A percentile compares a stretch with the other conserved stretches of the same genome.
These are phyloP conservation scores for Fusarium chlamydosporum DNA, from an alignment of 2,329 filamentous ascomycete genomes.

Conservation along the genomic window DNA sequence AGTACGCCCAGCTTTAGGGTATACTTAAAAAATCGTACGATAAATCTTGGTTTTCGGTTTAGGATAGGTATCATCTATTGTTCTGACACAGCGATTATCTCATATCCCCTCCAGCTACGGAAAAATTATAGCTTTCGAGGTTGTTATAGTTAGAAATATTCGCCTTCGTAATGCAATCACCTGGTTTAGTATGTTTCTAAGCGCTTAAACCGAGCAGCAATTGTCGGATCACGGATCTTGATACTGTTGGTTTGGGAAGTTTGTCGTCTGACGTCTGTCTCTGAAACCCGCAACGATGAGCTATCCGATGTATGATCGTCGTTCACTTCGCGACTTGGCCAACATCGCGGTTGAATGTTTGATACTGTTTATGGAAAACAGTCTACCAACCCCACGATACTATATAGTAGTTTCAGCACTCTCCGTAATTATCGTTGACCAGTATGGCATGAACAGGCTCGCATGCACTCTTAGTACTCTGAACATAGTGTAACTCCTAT, in stretches of 20 bases:
- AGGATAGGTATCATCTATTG: constrained; percentile 1
- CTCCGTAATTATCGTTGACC: not conserved
- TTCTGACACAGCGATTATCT: constrained; percentile 7
- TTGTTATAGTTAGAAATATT: constrained; percentile 1
- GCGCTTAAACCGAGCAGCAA: not conserved
- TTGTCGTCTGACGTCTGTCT: not conserved
- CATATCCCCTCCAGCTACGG: not conserved
- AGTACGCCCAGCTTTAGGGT: not conserved
- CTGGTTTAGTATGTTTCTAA: not conserved
- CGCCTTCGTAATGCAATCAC: not conserved
- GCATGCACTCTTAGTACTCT: not conserved
- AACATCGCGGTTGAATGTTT: not conserved
- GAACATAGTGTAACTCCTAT: not conserved
- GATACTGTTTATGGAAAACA: not conserved
- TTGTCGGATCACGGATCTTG: not conserved
- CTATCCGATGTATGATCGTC: not conserved
- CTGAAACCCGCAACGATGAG: constrained; percentile 2
- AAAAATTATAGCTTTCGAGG: not conserved
- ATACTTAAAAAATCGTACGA: constrained; percentile 9
- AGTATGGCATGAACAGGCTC: not conserved
- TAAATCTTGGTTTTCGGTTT: constrained; percentile 4
- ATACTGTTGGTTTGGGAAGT: not conserved
- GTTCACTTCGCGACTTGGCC: not conserved
- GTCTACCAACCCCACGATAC: not conserved
- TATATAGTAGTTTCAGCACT: not conserved